Evolutionary conservation across 306 rosid species (phyloP), one percentile per base, ranked within the genome.

Genomic region (Ochetophila trinervis): DNA sequence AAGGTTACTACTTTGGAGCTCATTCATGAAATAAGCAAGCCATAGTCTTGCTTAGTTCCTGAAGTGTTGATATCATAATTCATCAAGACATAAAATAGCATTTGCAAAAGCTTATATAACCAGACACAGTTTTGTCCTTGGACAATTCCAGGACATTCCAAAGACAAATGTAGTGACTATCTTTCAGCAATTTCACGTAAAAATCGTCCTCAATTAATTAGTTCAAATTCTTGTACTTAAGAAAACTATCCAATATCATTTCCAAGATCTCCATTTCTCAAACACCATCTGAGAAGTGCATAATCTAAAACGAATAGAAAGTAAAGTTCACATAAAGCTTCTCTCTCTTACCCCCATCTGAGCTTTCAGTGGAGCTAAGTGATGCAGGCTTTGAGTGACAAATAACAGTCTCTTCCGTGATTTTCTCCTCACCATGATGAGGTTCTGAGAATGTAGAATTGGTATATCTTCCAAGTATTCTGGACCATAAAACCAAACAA

Each of bases 351-450:
- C 97, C 95, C 35, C 91, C 97, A 51, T 90, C 95, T 15, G 97
- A 90, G 77, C 97, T 90, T 84, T 90, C 95, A 0, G 97, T 90
- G 60, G 97, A 90, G 72, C 97, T 87, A 74, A 90, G 87, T 16
- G 97, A 90, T 60, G 97, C 91, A 60, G 97, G 97, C 62, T 83
- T 85, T 52, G 97, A 90, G 82, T 90, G 97, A 79, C 95, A 90
- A 74, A 90, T 81, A 53, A 90, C 90, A 14, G 79, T 87, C 74
- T 76, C 82, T 67, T 90, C 95, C 11, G 78, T 67, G 72, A 71
- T 70, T 80, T 85, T 89, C 80, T 79, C 86, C 72, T 87, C 91
- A 60, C 74, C 75, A 35, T 62, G 85, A 74, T 76, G 76, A 51
- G 71, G 72, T 68, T 72, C 86, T 19, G 78, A 74, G 47, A 71